Conservation (phyloP, 1,139 yeast genomes). For the Debaryomyces nepalensis region DNA sequence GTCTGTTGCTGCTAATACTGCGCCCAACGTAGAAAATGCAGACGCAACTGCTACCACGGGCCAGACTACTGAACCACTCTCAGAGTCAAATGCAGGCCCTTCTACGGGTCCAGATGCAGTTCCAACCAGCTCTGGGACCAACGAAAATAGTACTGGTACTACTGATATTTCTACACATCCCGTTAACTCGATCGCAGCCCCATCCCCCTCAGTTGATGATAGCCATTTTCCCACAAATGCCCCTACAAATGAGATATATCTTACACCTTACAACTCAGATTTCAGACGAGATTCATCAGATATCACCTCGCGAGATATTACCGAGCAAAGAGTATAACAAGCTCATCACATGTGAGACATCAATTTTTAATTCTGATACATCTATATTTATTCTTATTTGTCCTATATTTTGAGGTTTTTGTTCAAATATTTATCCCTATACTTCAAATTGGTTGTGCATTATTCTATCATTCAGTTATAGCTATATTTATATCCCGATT, state of each 20-base stretch:
- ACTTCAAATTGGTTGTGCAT: background rate
- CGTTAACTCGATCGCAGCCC: background rate
- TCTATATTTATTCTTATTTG: too few species aligned
- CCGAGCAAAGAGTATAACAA: slow-evolving; percentile 34
- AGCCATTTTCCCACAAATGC: background rate
- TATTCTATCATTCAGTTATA: background rate
- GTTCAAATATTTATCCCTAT: background rate
- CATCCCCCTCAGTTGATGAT: background rate
- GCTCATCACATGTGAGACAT: background rate
- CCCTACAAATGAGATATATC: too few species aligned
- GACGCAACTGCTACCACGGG: background rate
- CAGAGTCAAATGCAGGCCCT: background rate
- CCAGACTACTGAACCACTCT: background rate
- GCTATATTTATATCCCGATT: background rate
- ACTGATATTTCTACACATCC: background rate
- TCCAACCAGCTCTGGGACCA: background rate
- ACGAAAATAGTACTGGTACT: background rate
- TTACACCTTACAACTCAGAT: background rate
- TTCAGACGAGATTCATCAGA: slow-evolving; percentile 8
- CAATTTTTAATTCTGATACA: too few species aligned
- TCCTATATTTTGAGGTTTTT: background rate
- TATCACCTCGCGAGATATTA: slow-evolving; percentile 25
- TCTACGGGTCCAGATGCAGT: background rate
- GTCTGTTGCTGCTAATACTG: background rate
- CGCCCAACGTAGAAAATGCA: background rate